Conservation (phyloP, 352 stramenopile genomes). For the Thalassiosira oceanica region DNA sequence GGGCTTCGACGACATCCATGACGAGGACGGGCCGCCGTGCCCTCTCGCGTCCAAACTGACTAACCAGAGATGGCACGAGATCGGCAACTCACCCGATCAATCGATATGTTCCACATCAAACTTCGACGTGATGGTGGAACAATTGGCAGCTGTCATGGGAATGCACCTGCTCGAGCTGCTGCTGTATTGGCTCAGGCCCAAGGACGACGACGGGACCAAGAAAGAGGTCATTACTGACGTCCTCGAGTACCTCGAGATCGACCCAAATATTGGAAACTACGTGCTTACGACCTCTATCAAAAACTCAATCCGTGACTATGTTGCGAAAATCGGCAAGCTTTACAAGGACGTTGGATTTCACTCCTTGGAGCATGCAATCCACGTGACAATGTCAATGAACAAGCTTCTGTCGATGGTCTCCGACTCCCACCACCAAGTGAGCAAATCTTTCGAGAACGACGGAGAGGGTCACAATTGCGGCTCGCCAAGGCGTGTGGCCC, state of each 20-base stretch:
- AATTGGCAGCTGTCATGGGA: constrained; percentile 31
- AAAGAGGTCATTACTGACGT: not conserved
- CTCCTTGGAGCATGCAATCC: constrained; percentile 53
- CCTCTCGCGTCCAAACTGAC: constrained; percentile 25
- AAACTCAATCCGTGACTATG: constrained; percentile 26
- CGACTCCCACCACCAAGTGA: not conserved
- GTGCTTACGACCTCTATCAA: constrained; percentile 28
- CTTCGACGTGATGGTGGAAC: constrained; percentile 49
- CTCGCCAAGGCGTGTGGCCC: constrained; percentile 1
- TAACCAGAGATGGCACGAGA: constrained; percentile 49
- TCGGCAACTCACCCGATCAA: constrained; percentile 32
- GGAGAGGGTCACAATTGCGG: too few relatives aligned
- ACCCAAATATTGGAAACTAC: constrained; percentile 26
- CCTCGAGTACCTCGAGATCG: constrained; percentile 19
- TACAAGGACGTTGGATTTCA: constrained; percentile 57
- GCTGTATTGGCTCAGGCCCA: constrained; percentile 7
- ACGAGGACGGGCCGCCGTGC: not conserved
- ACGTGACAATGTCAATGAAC: constrained; percentile 59
- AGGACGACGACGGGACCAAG: not conserved
- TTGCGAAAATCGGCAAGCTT: constrained; percentile 21
- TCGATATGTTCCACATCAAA: constrained; percentile 25
- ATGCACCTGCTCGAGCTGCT: constrained; percentile 31
- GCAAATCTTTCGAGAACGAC: constrained; percentile 7
- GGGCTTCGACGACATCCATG: not conserved
- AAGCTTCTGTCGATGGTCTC: constrained; percentile 58